Percentiles rank a stretch among this genome's conserved stretches.
These are phyloP conservation scores for Teratosphaeria pseudoeucalypti DNA, from an alignment of 2,329 filamentous ascomycete species.

Conservation along the genomic window DNA sequence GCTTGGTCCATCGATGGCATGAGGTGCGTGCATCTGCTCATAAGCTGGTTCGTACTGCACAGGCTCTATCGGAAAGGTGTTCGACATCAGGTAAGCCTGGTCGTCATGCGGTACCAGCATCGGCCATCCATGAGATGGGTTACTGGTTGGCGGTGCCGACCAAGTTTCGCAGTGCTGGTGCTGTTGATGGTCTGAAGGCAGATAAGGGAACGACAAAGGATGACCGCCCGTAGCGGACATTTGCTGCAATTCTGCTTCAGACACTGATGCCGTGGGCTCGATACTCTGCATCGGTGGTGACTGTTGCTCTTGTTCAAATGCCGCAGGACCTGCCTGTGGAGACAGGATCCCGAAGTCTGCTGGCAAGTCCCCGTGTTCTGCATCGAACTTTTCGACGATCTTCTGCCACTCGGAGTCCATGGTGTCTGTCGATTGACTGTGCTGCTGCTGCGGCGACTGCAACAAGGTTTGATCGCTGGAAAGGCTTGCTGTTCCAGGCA, in stretches of 20 bases:
- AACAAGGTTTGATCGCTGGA: neutral
- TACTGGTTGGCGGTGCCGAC: neutral
- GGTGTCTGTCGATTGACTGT: slow-evolving; percentile 1
- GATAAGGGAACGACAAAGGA: neutral
- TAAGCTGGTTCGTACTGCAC: neutral
- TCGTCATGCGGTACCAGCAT: neutral
- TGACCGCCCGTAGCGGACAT: neutral
- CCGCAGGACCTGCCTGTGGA: neutral
- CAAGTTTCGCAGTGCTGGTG: neutral
- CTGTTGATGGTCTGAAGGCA: neutral
- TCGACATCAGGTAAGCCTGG: neutral
- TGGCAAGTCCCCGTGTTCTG: neutral
- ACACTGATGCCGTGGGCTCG: neutral
- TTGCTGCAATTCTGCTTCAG: neutral
- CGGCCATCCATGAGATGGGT: neutral
- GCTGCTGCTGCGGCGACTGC: neutral
- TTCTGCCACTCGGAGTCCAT: slow-evolving; percentile 3
- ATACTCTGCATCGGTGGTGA: slow-evolving; percentile 3
- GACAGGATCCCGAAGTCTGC: slow-evolving; percentile 1
- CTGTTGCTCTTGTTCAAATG: neutral
- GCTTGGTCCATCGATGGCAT: slow-evolving; percentile 1
- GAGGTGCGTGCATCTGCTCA: neutral
- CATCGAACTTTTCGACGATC: slow-evolving; percentile 2
- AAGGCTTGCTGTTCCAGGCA: neutral
- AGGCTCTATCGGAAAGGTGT: neutral